Base-by-base conservation (phyloP, 1,284 basidiomycete genomes). In the Erythrobasidium hasegawianum region DNA sequence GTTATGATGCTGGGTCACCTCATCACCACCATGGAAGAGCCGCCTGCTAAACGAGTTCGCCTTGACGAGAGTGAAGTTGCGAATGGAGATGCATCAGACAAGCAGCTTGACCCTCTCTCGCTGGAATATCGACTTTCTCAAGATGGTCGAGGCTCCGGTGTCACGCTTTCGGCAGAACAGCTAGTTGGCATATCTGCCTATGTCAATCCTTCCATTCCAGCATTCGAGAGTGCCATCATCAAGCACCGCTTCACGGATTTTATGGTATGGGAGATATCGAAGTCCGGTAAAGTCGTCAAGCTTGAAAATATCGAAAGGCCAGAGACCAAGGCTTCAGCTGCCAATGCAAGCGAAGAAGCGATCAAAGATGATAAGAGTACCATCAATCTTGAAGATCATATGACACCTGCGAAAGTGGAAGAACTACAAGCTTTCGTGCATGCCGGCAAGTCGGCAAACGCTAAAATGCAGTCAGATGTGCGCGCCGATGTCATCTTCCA, bases 161-260 rank as follows among this genome's bases (percentile, higher is more conserved):
- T n/a, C n/a, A n/a, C n/a, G n/a, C n/a, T n/a, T n/a, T 62, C 71
- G 1, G 68, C 64, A 2, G 91, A 97, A 77, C 81, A 82, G 7
- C 87, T 95, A 74, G 93, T 95, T 56, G 93, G 93, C 1, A 94
- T 97, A 64, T 88, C 88, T 8, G 88, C 90, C 73, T 96, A 93
- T 77, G 84, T 91, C 69, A 85, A 85, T 11, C 80, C 81, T 22
- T 83, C 83, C 66, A 82, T 87, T n/a, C 82, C 86, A 3, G 83
- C 83, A 71, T 86, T 96, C 69, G 82, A 87, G 22, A 57, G 49
- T 56, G 93, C 90, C 8, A 93, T 96, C 74, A 95, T 97, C 77
- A 97, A 97, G 20, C n/a, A 70, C 59, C 95, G 93, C 73, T 96
- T 96, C 76, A 93, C 92, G 41, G 93, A 97, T 78, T 97, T 97